A percentile compares a stretch with the other conserved stretches of the same genome.
These are phyloP conservation scores for Bryoerythrophyllum caledonicum DNA, from an alignment of 225 moss, liverwort and hornwort species.

Conservation along the genomic window DNA sequence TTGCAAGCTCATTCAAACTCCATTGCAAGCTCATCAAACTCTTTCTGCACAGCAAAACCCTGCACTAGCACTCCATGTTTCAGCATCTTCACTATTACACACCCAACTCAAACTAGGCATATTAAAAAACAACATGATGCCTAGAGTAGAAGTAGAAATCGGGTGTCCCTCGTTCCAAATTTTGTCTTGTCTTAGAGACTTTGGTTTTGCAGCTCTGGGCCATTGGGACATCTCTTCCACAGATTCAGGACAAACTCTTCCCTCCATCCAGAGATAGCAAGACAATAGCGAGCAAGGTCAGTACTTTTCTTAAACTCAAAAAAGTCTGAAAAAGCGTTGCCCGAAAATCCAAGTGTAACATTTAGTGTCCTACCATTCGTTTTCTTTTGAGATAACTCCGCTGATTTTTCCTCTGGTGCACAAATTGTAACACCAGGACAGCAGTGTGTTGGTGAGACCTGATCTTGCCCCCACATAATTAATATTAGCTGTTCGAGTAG, in stretches of 20 bases:
- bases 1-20: no score
- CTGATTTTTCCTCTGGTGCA: background rate
- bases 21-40: no score
- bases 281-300: constrained; percentile 64
- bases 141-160: background rate
- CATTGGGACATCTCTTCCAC: constrained; percentile 77
- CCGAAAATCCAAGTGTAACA: background rate
- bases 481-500: no score
- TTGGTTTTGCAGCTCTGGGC: constrained; percentile 60
- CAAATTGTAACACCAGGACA: constrained; percentile 9
- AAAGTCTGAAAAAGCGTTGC: background rate
- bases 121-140: no score
- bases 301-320: background rate
- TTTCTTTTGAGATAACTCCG: background rate
- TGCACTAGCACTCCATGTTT: no score
- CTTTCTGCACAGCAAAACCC: no score
- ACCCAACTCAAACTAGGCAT: no score
- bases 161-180: background rate
- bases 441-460: constrained; percentile 69
- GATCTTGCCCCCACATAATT: background rate
- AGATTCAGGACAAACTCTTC: constrained; percentile 63
- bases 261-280: constrained; percentile 51
- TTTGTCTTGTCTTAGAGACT: background rate
- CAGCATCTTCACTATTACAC: no score
- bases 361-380: background rate